Conservation (phyloP, 169 alveolate species). For the Toxoplasma gondii region DNA sequence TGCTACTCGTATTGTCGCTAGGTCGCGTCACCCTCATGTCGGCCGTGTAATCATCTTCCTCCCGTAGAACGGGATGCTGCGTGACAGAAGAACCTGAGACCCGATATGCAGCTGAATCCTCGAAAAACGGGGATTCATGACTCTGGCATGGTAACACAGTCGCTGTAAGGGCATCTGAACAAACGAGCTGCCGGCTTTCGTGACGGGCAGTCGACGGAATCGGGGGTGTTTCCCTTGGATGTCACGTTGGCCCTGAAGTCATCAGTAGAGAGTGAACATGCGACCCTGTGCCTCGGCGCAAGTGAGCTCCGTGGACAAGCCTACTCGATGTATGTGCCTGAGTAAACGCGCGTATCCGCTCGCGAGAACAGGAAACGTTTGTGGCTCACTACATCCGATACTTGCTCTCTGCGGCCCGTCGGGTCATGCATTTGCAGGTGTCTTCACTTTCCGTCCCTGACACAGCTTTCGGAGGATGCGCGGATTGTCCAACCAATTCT, state of each 20-base stretch:
- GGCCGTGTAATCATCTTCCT: neutral
- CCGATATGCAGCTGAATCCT: neutral
- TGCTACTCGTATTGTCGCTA: neutral
- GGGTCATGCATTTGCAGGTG: constrained; percentile 8
- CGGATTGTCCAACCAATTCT: constrained; percentile 46
- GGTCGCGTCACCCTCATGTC: neutral
- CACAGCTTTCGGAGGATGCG: constrained; percentile 43
- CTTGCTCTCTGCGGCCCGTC: neutral
- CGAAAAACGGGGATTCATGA: neutral
- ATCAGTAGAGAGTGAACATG: too few species aligned
- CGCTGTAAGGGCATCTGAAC: neutral
- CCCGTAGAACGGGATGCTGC: neutral
- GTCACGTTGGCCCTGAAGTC: too few species aligned
- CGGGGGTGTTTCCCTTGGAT: too few species aligned
- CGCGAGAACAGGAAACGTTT: neutral
- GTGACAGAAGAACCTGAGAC: neutral
- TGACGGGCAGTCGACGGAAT: too few species aligned
- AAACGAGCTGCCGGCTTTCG: too few species aligned
- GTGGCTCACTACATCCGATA: neutral
- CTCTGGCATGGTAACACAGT: neutral
- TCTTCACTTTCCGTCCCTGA: constrained; percentile 15
- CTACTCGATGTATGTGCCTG: neutral
- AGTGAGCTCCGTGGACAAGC: too few species aligned
- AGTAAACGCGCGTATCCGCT: neutral
- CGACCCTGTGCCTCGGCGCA: too few species aligned